A percentile compares a stretch with the other conserved stretches of the same genome.
Evolutionary conservation across 2,329 filamentous ascomycete species (phyloP).

Genomic region (Clonostachys rhizophaga): DNA sequence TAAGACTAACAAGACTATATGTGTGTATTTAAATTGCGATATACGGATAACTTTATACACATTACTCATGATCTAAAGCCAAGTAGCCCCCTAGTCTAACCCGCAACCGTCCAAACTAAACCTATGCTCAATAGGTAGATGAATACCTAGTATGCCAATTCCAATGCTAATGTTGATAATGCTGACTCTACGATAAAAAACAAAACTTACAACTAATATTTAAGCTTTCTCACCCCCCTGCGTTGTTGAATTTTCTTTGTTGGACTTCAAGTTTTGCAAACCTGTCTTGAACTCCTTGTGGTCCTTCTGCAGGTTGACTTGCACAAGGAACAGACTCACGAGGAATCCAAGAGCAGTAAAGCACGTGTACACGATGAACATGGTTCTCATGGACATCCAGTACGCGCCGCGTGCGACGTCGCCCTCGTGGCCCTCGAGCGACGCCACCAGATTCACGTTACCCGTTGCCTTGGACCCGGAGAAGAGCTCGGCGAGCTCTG

Average conservation of each 20-base stretch:
- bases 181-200: too few relatives aligned
- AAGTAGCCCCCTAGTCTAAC: too few relatives aligned
- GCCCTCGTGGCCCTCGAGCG: constrained; percentile 39
- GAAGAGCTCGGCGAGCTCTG: constrained; percentile 42
- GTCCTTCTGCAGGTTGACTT: constrained; percentile 45
- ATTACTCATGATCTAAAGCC: too few relatives aligned
- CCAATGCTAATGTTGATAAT: too few relatives aligned
- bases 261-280: constrained; percentile 32
- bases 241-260: constrained; percentile 9
- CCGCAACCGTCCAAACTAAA: too few relatives aligned
- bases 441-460: constrained; percentile 52
- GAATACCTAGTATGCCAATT: too few relatives aligned
- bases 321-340: constrained; percentile 40
- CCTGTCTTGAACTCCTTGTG: constrained; percentile 57
- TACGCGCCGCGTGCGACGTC: constrained; percentile 38
- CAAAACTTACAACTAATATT: too few relatives aligned
- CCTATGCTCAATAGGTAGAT: too few relatives aligned
- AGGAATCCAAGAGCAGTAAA: constrained; percentile 42
- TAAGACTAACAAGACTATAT: too few relatives aligned
- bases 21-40: too few relatives aligned
- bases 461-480: constrained; percentile 57
- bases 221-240: too few relatives aligned
- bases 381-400: constrained; percentile 42
- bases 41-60: too few relatives aligned
- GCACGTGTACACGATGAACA: constrained; percentile 54